phyloP scores from a whole-genome alignment of 495 filamentous ascomycete genomes.

The Xylaria intraflava region DNA sequence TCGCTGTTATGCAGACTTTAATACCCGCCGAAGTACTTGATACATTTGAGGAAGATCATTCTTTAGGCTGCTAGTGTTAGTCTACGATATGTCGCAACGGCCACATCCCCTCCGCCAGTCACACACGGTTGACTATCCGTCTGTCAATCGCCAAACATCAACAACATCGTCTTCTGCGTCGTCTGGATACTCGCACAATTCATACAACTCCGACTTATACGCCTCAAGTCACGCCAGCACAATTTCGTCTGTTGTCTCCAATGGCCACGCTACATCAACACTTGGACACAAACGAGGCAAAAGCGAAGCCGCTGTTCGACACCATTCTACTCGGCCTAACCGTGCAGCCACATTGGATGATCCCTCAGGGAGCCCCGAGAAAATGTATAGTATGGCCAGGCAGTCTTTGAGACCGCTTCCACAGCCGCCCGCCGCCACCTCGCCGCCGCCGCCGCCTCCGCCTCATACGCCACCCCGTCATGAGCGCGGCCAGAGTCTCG shows the following conservation, averaged over 20 bases:
- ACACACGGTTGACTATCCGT: slow-evolving; percentile 55
- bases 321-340: slow-evolving; percentile 19
- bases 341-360: slow-evolving; percentile 28
- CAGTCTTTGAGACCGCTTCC: slow-evolving; percentile 73
- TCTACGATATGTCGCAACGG: slow-evolving; percentile 45
- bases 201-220: slow-evolving; percentile 46
- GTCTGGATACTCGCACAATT: slow-evolving; percentile 65
- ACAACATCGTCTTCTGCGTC: slow-evolving; percentile 69
- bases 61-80: slow-evolving; percentile 18
- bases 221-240: slow-evolving; percentile 68
- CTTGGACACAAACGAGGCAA: slow-evolving; percentile 67
- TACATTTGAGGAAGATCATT: slow-evolving; percentile 22
- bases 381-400: slow-evolving; percentile 61
- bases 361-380: slow-evolving; percentile 43
- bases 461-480: slow-evolving; percentile 21
- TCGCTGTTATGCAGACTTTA: slow-evolving; percentile 30
- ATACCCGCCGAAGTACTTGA: slow-evolving; percentile 14
- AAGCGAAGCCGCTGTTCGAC: slow-evolving; percentile 52
- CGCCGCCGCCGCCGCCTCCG: slow-evolving; percentile 21
- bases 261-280: slow-evolving; percentile 39
- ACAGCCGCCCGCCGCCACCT: slow-evolving; percentile 52
- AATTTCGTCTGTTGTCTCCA: slow-evolving; percentile 69
- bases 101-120: slow-evolving; percentile 55
- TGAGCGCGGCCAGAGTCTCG: slow-evolving; percentile 43
- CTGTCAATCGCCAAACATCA: slow-evolving; percentile 65